Evolutionary conservation across 768 basidiomycete genomes (phyloP).

Genomic region (Boletus bicolor): DNA sequence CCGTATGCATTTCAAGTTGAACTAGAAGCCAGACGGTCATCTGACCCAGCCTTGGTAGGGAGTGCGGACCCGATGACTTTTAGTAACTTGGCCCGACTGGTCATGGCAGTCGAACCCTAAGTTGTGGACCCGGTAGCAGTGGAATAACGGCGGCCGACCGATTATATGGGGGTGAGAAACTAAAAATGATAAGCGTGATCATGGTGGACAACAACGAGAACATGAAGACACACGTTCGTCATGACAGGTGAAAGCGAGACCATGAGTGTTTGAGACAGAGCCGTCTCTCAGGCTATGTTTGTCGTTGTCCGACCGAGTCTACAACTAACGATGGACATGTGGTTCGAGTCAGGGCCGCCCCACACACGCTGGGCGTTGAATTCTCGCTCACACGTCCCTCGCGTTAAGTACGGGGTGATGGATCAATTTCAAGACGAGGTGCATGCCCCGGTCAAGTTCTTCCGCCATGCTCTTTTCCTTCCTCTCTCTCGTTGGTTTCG

Average conservation of each 20-base stretch:
- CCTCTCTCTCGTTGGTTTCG: slow-evolving; percentile 17
- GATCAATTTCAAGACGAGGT: neutral
- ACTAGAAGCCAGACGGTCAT: neutral
- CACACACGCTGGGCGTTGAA: neutral
- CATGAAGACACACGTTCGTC: neutral
- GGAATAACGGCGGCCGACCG: neutral
- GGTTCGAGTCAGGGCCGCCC: neutral
- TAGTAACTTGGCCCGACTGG: neutral
- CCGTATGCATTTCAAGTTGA: neutral
- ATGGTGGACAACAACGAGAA: neutral
- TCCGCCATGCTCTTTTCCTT: slow-evolving; percentile 16
- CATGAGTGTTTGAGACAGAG: neutral
- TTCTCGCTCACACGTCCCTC: neutral
- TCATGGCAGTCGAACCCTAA: neutral
- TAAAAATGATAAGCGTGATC: neutral
- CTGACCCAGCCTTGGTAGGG: neutral
- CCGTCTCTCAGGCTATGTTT: neutral
- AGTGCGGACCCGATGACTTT: neutral
- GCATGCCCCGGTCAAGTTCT: neutral
- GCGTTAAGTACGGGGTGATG: neutral
- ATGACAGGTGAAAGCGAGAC: neutral
- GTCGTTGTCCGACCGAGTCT: neutral
- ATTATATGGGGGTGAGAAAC: neutral
- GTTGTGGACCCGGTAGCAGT: neutral
- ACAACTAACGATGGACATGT: neutral